Evolutionary conservation across 108 stramenopile species (phyloP).

Genomic region (Cyclostephanos invisitatus): DNA sequence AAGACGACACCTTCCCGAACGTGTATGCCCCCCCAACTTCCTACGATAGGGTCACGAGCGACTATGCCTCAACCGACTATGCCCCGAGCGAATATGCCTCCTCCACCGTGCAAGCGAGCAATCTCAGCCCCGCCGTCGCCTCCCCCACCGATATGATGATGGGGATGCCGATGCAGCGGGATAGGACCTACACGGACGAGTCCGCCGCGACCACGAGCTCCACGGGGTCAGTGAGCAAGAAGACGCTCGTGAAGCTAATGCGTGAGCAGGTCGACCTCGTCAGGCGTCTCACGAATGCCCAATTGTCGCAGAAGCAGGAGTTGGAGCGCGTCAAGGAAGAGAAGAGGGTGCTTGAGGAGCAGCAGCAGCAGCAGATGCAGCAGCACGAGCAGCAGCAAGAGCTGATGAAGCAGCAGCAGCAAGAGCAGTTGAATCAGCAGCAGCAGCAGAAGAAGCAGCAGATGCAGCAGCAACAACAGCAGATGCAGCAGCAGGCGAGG

Average conservation of each 20-base stretch:
- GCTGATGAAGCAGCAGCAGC: conserved; percentile 5
- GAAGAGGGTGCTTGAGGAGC: conserved; percentile 31
- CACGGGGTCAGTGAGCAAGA: conserved; percentile 16
- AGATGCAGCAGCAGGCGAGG: background rate
- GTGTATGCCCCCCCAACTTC: background rate
- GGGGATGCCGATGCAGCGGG: background rate
- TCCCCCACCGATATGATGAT: background rate
- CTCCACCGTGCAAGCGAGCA: background rate
- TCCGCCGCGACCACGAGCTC: background rate
- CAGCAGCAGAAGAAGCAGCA: background rate
- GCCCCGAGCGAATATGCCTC: background rate
- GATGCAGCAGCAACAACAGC: background rate
- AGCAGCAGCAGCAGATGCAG: conserved; percentile 2
- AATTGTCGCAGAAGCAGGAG: conserved; percentile 44
- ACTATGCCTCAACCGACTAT: background rate
- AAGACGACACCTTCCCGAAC: conserved; percentile 5
- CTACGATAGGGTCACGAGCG: background rate
- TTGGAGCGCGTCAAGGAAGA: conserved; percentile 40
- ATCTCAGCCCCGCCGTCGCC: background rate
- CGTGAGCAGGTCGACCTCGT: conserved; percentile 45
- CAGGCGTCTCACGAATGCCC: conserved; percentile 41
- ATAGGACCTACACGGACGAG: conserved; percentile 7
- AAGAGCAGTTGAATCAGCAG: conserved; percentile 2
- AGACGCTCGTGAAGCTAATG: conserved; percentile 39
- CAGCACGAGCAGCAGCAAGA: conserved; percentile 8